These are phyloP conservation scores for Botryotinia calthae DNA, from an alignment of 2,329 filamentous ascomycete species.

Conservation along the genomic window DNA sequence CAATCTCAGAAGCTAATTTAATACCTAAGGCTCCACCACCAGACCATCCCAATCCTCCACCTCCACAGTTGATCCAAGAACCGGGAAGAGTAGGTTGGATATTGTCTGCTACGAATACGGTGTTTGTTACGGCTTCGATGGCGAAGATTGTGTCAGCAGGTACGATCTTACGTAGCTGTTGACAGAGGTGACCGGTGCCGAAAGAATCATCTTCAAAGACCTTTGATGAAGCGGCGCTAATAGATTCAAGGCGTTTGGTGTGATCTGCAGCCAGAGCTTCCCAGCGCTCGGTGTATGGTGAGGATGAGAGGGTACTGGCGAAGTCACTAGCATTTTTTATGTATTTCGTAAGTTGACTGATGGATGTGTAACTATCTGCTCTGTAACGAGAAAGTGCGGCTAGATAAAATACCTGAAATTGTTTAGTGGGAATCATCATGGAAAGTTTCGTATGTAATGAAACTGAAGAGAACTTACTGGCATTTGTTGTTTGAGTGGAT, in stretches of 20 bases:
- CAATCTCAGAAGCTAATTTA: slow-evolving; percentile 60
- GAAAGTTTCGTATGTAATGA: slow-evolving; percentile 21
- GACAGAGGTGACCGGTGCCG: slow-evolving; percentile 50
- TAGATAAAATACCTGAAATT: slow-evolving; percentile 60
- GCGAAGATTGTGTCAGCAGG: slow-evolving; percentile 70
- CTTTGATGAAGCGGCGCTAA: slow-evolving; percentile 53
- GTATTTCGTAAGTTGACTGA: slow-evolving; percentile 67
- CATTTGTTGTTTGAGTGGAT: slow-evolving; percentile 58
- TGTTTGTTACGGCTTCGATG: slow-evolving; percentile 75
- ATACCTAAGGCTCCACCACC: slow-evolving; percentile 74
- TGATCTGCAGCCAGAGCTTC: slow-evolving; percentile 57
- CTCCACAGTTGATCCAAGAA: slow-evolving; percentile 78
- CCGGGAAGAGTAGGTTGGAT: slow-evolving; percentile 66
- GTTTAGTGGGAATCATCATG: slow-evolving; percentile 47
- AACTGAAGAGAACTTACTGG: background rate
- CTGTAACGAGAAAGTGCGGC: slow-evolving; percentile 62
- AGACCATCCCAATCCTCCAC: slow-evolving; percentile 77
- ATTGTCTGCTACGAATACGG: slow-evolving; percentile 65
- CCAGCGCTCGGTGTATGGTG: slow-evolving; percentile 46
- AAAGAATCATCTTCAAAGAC: slow-evolving; percentile 59
- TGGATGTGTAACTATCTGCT: slow-evolving; percentile 60
- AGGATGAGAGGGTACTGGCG: slow-evolving; percentile 42
- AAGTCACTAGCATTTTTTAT: slow-evolving; percentile 49
- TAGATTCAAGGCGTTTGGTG: slow-evolving; percentile 55
- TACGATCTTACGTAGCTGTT: slow-evolving; percentile 50